Evolutionary conservation across 2,329 filamentous ascomycete species (phyloP).

Genomic region (Cordyceps javanica): DNA sequence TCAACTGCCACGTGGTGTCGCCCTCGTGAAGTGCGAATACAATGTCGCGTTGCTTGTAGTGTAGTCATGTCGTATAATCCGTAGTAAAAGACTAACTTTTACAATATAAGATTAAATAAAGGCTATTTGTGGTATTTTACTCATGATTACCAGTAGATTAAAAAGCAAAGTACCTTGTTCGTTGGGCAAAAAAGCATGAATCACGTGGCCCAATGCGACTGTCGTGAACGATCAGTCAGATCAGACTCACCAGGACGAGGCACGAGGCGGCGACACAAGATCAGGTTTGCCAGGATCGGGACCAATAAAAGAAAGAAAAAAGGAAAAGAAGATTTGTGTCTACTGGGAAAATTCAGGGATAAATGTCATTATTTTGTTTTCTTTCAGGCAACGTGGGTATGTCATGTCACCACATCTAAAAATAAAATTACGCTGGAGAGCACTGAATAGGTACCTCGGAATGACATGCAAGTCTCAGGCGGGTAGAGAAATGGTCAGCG

Average conservation of each 20-base stretch:
- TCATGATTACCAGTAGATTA: no score
- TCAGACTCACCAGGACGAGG: not conserved
- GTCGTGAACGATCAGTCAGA: not conserved
- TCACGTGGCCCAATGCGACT: slow-evolving; percentile 1
- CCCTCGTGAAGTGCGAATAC: no score
- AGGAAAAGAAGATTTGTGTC: not conserved
- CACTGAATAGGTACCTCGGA: not conserved
- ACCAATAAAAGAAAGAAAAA: not conserved
- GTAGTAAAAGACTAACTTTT: no score
- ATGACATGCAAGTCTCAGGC: not conserved
- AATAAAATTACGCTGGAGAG: not conserved
- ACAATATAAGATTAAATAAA: no score
- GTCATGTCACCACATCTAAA: not conserved
- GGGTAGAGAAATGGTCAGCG: not conserved
- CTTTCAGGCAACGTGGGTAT: no score
- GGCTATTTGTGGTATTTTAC: no score
- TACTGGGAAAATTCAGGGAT: not conserved
- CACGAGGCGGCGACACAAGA: slow-evolving; percentile 4
- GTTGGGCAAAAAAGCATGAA: no score
- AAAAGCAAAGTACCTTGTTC: no score
- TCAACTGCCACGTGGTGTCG: no score
- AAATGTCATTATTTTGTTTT: not conserved
- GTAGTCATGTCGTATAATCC: no score
- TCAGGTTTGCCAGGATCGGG: not conserved
- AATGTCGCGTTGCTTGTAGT: no score